Conservation (phyloP, 495 filamentous ascomycete species). For the Pyronema domesticum region DNA sequence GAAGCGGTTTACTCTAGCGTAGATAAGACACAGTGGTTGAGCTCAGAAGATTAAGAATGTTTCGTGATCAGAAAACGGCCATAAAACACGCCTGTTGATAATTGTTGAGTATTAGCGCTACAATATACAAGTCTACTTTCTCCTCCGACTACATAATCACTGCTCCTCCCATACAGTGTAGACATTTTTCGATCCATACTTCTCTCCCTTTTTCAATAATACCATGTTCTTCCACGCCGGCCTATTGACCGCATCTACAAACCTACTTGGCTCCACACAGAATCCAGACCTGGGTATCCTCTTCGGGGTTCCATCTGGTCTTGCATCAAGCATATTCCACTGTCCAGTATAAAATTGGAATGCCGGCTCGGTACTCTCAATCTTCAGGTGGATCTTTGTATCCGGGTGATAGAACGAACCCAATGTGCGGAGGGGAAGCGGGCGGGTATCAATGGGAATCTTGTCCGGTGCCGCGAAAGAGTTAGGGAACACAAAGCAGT, state of each 20-base stretch:
- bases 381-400: slow-evolving; percentile 60
- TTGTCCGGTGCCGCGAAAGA: slow-evolving; percentile 37
- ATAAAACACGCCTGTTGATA: too few species aligned
- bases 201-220: slow-evolving; percentile 57
- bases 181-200: slow-evolving; percentile 58
- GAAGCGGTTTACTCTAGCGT: too few species aligned
- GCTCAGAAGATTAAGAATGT: too few species aligned
- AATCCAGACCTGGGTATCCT: slow-evolving; percentile 54
- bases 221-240: slow-evolving; percentile 62
- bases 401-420: slow-evolving; percentile 51
- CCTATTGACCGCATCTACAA: slow-evolving; percentile 71
- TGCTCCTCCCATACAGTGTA: slow-evolving; percentile 58
- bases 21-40: too few species aligned
- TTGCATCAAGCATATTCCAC: slow-evolving; percentile 49
- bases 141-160: slow-evolving; percentile 5
- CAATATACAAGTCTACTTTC: too few species aligned
- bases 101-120: too few species aligned
- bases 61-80: too few species aligned
- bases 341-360: slow-evolving; percentile 95
- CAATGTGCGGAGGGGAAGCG: slow-evolving; percentile 40
- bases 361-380: slow-evolving; percentile 76
- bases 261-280: slow-evolving; percentile 80
- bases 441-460: slow-evolving; percentile 63
- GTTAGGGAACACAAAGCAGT: slow-evolving; percentile 60
- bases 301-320: slow-evolving; percentile 43